Conservation (phyloP, 208 protist species). For the Trypanosoma theileri region DNA sequence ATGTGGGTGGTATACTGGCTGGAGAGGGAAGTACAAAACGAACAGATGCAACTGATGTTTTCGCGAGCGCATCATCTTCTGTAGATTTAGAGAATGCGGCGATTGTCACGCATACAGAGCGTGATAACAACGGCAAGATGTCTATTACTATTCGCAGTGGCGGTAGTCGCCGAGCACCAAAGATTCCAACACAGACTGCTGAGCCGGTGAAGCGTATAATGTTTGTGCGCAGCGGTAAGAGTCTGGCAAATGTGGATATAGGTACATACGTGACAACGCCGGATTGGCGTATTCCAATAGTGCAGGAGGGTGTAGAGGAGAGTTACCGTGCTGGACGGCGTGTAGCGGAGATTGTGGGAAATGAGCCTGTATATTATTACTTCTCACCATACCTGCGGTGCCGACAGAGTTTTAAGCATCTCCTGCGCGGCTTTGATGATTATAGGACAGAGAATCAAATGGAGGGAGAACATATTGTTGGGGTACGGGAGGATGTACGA, state of each 20-base stretch:
- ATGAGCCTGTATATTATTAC: conserved; percentile 88
- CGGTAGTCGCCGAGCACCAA: conserved; percentile 9
- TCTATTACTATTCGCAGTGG: conserved; percentile 68
- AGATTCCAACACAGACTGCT: conserved; percentile 28
- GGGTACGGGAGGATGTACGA: conserved; percentile 88
- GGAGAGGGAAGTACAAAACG: background rate
- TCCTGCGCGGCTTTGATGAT: conserved; percentile 78
- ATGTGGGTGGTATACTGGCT: background rate
- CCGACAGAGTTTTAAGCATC: conserved; percentile 70
- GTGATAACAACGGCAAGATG: conserved; percentile 28
- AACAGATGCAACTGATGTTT: background rate
- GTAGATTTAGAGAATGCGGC: no score
- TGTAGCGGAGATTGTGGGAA: conserved; percentile 69
- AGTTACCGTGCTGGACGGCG: conserved; percentile 57
- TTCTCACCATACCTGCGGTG: conserved; percentile 89
- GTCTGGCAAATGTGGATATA: conserved; percentile 73
- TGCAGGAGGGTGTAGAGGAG: conserved; percentile 69
- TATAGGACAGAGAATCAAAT: conserved; percentile 25
- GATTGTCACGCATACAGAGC: no score
- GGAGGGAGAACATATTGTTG: conserved; percentile 60
- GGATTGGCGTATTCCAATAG: conserved; percentile 90
- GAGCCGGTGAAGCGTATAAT: conserved; percentile 91
- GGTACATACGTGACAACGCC: conserved; percentile 67
- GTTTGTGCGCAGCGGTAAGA: conserved; percentile 80
- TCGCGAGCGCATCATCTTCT: no score